Percentiles rank a stretch among this genome's conserved stretches.
Evolutionary conservation across 2,329 filamentous ascomycete species (phyloP).

Genomic region (Trichoderma sp.): DNA sequence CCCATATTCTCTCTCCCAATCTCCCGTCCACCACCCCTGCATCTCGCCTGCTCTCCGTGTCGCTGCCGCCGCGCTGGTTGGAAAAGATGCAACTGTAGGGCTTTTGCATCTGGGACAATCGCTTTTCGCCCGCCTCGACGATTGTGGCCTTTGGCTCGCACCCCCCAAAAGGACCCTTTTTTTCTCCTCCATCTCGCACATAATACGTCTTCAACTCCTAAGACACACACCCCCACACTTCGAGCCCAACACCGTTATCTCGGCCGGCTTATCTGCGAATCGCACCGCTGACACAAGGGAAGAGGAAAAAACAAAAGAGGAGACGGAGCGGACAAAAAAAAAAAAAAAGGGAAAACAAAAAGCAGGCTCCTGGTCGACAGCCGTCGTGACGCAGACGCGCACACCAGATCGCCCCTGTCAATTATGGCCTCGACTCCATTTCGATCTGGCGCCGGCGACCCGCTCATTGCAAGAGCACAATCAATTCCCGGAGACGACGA

Average conservation of each 20-base stretch:
- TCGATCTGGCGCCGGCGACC: conserved; percentile 34
- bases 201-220: not conserved
- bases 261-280: not conserved
- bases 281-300: conserved; percentile 7
- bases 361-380: not conserved
- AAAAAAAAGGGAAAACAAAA: too few relatives aligned
- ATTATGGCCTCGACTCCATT: conserved; percentile 36
- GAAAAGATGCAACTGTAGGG: not conserved
- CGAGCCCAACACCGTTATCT: conserved; percentile 3
- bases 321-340: too few relatives aligned
- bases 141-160: not conserved
- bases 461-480: conserved; percentile 38
- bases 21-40: not conserved
- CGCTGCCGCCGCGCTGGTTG: not conserved
- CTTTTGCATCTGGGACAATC: not conserved
- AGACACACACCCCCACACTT: conserved; percentile 13
- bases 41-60: not conserved
- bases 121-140: not conserved
- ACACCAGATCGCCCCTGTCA: conserved; percentile 23
- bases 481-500: conserved; percentile 37
- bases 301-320: not conserved
- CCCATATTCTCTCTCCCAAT: not conserved
- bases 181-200: not conserved
- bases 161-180: not conserved
- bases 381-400: conserved; percentile 23